These are phyloP conservation scores for Beauveria bassiana DNA, from an alignment of 2,329 filamentous ascomycete species.

Conservation along the genomic window DNA sequence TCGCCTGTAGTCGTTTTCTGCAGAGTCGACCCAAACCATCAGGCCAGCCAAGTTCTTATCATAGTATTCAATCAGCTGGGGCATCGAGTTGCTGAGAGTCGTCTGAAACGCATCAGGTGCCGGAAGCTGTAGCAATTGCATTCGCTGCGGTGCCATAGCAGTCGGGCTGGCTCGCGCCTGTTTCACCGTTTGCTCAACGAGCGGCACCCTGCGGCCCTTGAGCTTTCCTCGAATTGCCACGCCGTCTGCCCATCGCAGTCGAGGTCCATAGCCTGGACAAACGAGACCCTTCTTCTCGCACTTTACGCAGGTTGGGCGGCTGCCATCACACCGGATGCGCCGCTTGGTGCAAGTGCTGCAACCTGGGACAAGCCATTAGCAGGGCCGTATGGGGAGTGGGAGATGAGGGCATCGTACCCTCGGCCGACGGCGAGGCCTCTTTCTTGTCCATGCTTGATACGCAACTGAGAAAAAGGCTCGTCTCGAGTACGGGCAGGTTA, in stretches of 20 bases:
- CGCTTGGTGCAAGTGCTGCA: slow-evolving; percentile 22
- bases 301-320: slow-evolving; percentile 20
- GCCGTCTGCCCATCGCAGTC: slow-evolving; percentile 22
- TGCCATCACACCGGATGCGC: slow-evolving; percentile 23
- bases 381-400: background rate
- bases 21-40: slow-evolving; percentile 26
- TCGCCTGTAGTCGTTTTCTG: slow-evolving; percentile 22
- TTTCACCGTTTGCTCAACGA: background rate
- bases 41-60: slow-evolving; percentile 22
- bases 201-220: slow-evolving; percentile 16
- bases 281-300: slow-evolving; percentile 22
- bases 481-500: no score
- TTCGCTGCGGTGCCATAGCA: background rate
- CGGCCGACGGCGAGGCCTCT: background rate
- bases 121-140: background rate
- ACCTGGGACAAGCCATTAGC: slow-evolving; percentile 12
- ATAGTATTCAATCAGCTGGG: slow-evolving; percentile 22
- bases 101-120: slow-evolving; percentile 5
- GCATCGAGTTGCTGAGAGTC: slow-evolving; percentile 12
- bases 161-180: background rate
- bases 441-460: background rate
- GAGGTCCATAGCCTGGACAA: slow-evolving; percentile 21
- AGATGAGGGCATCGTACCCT: background rate
- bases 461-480: background rate
- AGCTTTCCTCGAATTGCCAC: slow-evolving; percentile 21